Percentiles rank a stretch among this genome's conserved stretches.
These are phyloP conservation scores for Pseudoperonospora humuli DNA, from an alignment of 352 stramenopile species.

Conservation along the genomic window DNA sequence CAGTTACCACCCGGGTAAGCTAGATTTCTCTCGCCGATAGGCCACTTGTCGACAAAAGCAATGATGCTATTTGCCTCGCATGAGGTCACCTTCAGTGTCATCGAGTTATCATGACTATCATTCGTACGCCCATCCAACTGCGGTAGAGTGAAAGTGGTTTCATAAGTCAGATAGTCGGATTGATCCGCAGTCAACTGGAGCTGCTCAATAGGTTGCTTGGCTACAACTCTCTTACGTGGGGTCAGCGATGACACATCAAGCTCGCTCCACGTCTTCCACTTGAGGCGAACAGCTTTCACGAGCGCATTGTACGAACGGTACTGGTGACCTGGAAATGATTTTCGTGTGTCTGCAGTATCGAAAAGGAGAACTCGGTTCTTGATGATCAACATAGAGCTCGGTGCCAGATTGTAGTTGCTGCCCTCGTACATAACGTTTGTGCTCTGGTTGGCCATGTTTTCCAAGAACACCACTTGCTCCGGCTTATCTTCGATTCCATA, in stretches of 20 bases:
- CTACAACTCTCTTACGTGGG: slow-evolving; percentile 29
- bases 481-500: slow-evolving; percentile 23
- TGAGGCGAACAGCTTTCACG: slow-evolving; percentile 19
- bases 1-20: slow-evolving; percentile 49
- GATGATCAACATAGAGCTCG: slow-evolving; percentile 44
- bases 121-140: neutral
- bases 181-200: slow-evolving; percentile 43
- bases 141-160: slow-evolving; percentile 32
- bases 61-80: slow-evolving; percentile 52
- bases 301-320: slow-evolving; percentile 38
- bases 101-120: neutral
- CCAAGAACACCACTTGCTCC: slow-evolving; percentile 40
- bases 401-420: slow-evolving; percentile 28
- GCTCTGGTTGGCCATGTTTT: slow-evolving; percentile 33
- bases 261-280: slow-evolving; percentile 55
- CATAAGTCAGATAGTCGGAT: slow-evolving; percentile 61
- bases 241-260: slow-evolving; percentile 20
- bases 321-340: slow-evolving; percentile 35
- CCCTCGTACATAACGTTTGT: slow-evolving; percentile 30
- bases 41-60: slow-evolving; percentile 39
- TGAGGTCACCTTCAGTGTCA: slow-evolving; percentile 36
- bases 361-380: slow-evolving; percentile 35
- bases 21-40: slow-evolving; percentile 33
- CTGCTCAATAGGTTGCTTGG: slow-evolving; percentile 40
- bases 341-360: slow-evolving; percentile 42